Evolutionary conservation across 179 eudicot genomes (phyloP).

Genomic region (Corrigiola litoralis): DNA sequence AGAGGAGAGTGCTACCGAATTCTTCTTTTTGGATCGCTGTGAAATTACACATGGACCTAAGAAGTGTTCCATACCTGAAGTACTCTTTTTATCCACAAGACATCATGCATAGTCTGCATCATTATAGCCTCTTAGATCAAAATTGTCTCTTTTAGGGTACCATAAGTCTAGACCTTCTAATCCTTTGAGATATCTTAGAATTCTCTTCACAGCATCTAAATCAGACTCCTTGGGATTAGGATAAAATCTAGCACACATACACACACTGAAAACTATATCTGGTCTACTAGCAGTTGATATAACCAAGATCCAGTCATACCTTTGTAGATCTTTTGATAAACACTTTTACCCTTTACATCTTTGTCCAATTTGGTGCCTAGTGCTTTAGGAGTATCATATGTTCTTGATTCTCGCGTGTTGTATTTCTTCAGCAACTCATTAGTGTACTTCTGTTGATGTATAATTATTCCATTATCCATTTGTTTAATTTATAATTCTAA

Average conservation of each 20-base stretch:
- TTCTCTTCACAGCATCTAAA: not conserved
- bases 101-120: not conserved
- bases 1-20: not conserved
- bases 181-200: not conserved
- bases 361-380: not conserved
- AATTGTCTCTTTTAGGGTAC: not conserved
- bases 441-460: not conserved
- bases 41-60: not conserved
- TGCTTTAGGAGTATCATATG: not conserved
- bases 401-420: not conserved
- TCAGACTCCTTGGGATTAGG: not conserved
- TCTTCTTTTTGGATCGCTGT: not conserved
- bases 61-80: not conserved
- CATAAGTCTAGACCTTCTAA: not conserved
- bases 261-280: too few species aligned
- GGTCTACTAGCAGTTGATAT: not conserved
- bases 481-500: not conserved
- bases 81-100: not conserved
- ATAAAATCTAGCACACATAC: not conserved
- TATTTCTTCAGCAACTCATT: not conserved
- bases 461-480: not conserved
- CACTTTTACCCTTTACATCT: not conserved
- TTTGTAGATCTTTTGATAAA: too few species aligned
- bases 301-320: not conserved
- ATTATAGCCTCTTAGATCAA: not conserved